phyloP scores from a whole-genome alignment of 805 yeast species.

The Yarrowia sp. region DNA sequence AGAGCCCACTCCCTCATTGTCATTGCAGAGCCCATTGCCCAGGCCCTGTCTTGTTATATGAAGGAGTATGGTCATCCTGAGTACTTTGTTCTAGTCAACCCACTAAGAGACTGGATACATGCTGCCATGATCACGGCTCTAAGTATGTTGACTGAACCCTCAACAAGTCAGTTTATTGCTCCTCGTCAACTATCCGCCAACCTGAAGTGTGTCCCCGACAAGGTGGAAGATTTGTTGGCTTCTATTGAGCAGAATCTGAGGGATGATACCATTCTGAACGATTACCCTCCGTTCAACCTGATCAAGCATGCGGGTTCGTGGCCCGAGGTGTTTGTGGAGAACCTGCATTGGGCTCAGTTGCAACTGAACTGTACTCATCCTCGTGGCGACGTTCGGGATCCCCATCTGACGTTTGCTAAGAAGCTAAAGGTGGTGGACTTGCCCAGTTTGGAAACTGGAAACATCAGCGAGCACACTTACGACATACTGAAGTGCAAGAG shows the following conservation, averaged over 20 bases:
- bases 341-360: neutral
- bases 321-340: neutral
- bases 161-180: neutral
- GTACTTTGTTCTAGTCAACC: constrained; percentile 13
- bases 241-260: neutral
- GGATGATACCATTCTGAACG: neutral
- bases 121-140: neutral
- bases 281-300: neutral
- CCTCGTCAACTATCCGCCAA: neutral
- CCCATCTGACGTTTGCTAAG: neutral
- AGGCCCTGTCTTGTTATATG: neutral
- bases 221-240: neutral
- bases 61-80: neutral
- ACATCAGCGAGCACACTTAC: neutral
- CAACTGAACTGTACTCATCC: neutral
- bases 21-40: neutral
- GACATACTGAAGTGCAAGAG: neutral
- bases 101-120: neutral
- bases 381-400: neutral
- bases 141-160: neutral
- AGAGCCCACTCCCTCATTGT: neutral
- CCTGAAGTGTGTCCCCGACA: neutral
- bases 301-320: neutral
- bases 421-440: neutral
- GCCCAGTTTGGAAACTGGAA: neutral